Evolutionary conservation across 306 rosid genomes (phyloP).

Genomic region (Quercus gilva): DNA sequence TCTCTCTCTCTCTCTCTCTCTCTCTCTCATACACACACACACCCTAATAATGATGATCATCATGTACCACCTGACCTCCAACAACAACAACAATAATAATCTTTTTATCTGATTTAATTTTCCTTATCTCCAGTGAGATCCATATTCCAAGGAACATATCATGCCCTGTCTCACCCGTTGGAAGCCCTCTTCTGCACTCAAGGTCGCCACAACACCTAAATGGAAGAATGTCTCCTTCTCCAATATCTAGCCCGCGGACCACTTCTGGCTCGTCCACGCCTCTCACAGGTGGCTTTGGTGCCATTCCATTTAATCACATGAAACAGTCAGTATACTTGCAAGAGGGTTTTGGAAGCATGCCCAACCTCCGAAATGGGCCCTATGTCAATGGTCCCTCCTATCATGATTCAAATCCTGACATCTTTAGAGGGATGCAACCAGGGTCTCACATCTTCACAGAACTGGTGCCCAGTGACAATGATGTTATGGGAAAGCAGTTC

Average conservation of each 20-base stretch:
- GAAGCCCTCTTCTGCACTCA: slow-evolving; percentile 94
- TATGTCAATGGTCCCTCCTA: slow-evolving; percentile 47
- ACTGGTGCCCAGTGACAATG: slow-evolving; percentile 54
- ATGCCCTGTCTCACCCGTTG: slow-evolving; percentile 96
- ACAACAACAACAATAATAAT: neutral
- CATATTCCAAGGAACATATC: slow-evolving; percentile 80
- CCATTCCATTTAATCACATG: slow-evolving; percentile 68
- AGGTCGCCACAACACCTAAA: slow-evolving; percentile 87
- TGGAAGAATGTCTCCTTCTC: slow-evolving; percentile 94
- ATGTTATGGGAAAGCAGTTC: slow-evolving; percentile 53
- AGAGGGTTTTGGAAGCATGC: slow-evolving; percentile 70
- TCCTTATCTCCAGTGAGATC: slow-evolving; percentile 63
- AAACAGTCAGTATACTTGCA: slow-evolving; percentile 66
- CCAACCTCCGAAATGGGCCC: slow-evolving; percentile 54
- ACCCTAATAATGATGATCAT: neutral
- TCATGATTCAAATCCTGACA: slow-evolving; percentile 67
- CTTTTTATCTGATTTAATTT: slow-evolving; percentile 37
- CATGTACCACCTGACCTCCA: neutral
- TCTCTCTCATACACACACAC: neutral
- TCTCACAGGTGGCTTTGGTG: slow-evolving; percentile 72
- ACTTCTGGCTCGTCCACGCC: slow-evolving; percentile 95
- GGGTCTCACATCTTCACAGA: slow-evolving; percentile 72
- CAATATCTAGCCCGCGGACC: slow-evolving; percentile 93
- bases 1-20: slow-evolving; percentile 24
- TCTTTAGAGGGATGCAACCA: slow-evolving; percentile 74